Evolutionary conservation across 352 stramenopile genomes (phyloP).

Genomic region (Phytopythium kandeliae): DNA sequence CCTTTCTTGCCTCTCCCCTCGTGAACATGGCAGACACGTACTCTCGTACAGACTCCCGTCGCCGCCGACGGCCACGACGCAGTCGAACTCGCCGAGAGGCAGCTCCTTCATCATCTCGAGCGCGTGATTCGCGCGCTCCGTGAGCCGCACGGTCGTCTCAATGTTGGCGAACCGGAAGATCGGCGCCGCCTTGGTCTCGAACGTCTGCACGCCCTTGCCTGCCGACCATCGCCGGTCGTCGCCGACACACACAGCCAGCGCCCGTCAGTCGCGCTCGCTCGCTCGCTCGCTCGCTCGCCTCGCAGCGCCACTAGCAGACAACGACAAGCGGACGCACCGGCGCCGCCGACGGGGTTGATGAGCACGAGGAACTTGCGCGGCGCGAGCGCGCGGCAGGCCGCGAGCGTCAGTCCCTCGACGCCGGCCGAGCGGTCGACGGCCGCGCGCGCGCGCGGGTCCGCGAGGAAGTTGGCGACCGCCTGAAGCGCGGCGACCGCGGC

Average conservation of each 20-base stretch:
- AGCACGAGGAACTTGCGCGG: constrained; percentile 51
- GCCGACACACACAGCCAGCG: background rate
- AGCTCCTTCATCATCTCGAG: constrained; percentile 48
- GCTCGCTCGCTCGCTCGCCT: too few species aligned
- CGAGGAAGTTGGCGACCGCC: constrained; percentile 40
- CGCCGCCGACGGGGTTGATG: constrained; percentile 68
- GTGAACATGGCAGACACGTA: too few species aligned
- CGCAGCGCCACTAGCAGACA: too few species aligned
- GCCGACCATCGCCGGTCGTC: background rate
- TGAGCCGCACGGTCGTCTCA: constrained; percentile 38
- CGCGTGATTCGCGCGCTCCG: constrained; percentile 37
- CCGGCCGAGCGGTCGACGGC: too few species aligned
- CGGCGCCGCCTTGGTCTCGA: constrained; percentile 42
- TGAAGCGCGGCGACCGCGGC: constrained; percentile 25
- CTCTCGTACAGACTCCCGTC: constrained; percentile 66
- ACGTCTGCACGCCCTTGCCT: constrained; percentile 45
- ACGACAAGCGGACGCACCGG: too few species aligned
- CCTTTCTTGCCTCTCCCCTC: too few species aligned
- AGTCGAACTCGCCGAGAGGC: constrained; percentile 50
- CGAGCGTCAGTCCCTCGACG: constrained; percentile 25
- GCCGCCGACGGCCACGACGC: constrained; percentile 59
- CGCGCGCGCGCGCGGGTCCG: constrained; percentile 39
- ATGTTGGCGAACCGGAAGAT: constrained; percentile 52
- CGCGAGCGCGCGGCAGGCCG: constrained; percentile 1
- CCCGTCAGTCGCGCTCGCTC: background rate